Evolutionary conservation across 306 rosid genomes (phyloP).

Genomic region (Elaeagnus macrophylla): DNA sequence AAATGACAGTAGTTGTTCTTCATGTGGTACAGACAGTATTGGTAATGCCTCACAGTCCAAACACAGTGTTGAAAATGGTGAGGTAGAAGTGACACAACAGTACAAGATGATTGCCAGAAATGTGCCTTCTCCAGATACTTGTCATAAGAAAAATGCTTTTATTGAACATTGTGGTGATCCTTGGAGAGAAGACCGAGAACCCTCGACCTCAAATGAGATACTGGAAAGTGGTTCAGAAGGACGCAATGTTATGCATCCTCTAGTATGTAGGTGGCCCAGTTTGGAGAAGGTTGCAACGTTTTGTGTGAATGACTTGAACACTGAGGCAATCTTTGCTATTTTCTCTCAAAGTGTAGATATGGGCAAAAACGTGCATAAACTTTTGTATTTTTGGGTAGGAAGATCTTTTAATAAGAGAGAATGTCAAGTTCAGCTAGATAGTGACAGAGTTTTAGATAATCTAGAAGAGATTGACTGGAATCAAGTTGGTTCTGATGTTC

Average conservation of each 20-base stretch:
- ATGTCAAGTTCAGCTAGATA: constrained; percentile 36
- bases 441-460: constrained; percentile 40
- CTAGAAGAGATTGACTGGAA: constrained; percentile 54
- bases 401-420: constrained; percentile 39
- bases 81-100: constrained; percentile 27
- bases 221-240: constrained; percentile 27
- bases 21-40: constrained; percentile 21
- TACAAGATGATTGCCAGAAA: constrained; percentile 18
- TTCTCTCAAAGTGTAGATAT: constrained; percentile 43
- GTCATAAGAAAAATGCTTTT: constrained; percentile 21
- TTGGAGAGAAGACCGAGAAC: constrained; percentile 20
- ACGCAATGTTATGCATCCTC: constrained; percentile 24
- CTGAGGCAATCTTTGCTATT: constrained; percentile 62
- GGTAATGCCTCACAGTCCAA: constrained; percentile 23
- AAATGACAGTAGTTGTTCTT: constrained; percentile 23
- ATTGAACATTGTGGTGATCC: constrained; percentile 29
- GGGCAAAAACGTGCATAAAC: constrained; percentile 27
- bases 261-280: constrained; percentile 69
- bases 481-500: constrained; percentile 46
- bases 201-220: constrained; percentile 28
- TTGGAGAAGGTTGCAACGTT: constrained; percentile 53
- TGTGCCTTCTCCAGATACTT: constrained; percentile 18
- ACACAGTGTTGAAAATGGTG: constrained; percentile 28
- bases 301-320: constrained; percentile 48
- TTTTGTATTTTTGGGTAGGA: constrained; percentile 83